These are phyloP conservation scores for Calocybe cyanea DNA, from an alignment of 768 basidiomycete genomes.

Conservation along the genomic window DNA sequence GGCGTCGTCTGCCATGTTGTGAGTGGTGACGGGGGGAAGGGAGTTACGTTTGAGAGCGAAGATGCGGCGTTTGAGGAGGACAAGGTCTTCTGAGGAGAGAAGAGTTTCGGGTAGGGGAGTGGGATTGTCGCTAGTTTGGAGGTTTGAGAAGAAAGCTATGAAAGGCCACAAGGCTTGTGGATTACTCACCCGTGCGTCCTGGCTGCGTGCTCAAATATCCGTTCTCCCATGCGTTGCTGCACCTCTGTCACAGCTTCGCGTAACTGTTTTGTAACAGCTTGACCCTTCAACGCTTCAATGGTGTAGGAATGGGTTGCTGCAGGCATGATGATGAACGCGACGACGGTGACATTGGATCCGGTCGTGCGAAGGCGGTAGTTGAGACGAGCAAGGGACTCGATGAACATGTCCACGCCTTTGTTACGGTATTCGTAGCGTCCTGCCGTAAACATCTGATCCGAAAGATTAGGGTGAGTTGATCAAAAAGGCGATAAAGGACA, in stretches of 20 bases:
- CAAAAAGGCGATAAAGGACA: conserved; percentile 19
- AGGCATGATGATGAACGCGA: conserved; percentile 99
- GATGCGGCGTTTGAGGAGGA: conserved; percentile 91
- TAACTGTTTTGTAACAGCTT: conserved; percentile 96
- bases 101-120: conserved; percentile 73
- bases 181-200: conserved; percentile 78
- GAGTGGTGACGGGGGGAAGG: conserved; percentile 94
- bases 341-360: conserved; percentile 77
- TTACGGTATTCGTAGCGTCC: conserved; percentile 99
- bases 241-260: conserved; percentile 95
- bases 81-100: conserved; percentile 88
- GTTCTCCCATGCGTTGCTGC: conserved; percentile 86
- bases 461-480: background rate
- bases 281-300: conserved; percentile 92
- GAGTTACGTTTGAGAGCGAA: conserved; percentile 94
- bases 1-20: conserved; percentile 96
- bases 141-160: too few species aligned
- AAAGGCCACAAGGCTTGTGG: conserved; percentile 2
- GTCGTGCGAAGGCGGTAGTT: conserved; percentile 51
- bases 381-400: conserved; percentile 87
- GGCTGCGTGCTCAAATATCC: conserved; percentile 92
- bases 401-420: conserved; percentile 99
- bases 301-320: conserved; percentile 96
- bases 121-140: conserved; percentile 67
- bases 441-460: conserved; percentile 89